These are phyloP conservation scores for Diaporthe sp. DNA, from an alignment of 2,329 filamentous ascomycete species.

Conservation along the genomic window DNA sequence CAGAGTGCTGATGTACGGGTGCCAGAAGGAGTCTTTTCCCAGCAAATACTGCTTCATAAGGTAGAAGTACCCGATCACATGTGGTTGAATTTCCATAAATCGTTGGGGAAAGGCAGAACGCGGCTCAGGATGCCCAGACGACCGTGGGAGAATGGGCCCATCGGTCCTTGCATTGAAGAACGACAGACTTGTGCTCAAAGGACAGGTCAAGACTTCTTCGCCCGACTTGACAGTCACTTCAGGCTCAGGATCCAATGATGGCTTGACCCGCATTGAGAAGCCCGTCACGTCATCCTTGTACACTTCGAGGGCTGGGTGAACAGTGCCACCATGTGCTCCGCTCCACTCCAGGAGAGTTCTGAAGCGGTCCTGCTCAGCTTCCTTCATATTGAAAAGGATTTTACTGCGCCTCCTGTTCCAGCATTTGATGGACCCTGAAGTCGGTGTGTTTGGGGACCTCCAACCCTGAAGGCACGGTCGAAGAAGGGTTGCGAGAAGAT, in stretches of 20 bases:
- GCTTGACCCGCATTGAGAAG: slow-evolving; percentile 65
- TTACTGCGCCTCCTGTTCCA: not conserved
- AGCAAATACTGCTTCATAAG: slow-evolving; percentile 76
- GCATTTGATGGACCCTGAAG: no score
- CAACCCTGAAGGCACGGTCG: not conserved
- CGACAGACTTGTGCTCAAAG: slow-evolving; percentile 67
- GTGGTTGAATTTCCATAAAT: slow-evolving; percentile 67
- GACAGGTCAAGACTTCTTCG: slow-evolving; percentile 64
- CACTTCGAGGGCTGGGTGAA: slow-evolving; percentile 67
- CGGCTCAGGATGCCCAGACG: not conserved
- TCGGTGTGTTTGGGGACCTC: not conserved
- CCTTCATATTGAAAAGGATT: slow-evolving; percentile 42
- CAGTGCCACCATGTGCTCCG: slow-evolving; percentile 55
- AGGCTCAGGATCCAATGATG: not conserved
- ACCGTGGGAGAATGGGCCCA: slow-evolving; percentile 44
- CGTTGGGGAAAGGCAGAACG: slow-evolving; percentile 55
- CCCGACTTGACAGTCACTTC: slow-evolving; percentile 46
- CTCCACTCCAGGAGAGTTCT: slow-evolving; percentile 63
- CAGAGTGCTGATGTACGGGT: slow-evolving; percentile 74
- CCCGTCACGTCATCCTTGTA: slow-evolving; percentile 64
- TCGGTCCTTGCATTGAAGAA: slow-evolving; percentile 66
- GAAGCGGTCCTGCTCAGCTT: slow-evolving; percentile 44
- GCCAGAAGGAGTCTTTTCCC: slow-evolving; percentile 72
- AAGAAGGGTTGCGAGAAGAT: not conserved
- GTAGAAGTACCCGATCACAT: slow-evolving; percentile 76